phyloP scores from a whole-genome alignment of 2,329 filamentous ascomycete genomes.

The Aspergillus oerlinghausenensis region DNA sequence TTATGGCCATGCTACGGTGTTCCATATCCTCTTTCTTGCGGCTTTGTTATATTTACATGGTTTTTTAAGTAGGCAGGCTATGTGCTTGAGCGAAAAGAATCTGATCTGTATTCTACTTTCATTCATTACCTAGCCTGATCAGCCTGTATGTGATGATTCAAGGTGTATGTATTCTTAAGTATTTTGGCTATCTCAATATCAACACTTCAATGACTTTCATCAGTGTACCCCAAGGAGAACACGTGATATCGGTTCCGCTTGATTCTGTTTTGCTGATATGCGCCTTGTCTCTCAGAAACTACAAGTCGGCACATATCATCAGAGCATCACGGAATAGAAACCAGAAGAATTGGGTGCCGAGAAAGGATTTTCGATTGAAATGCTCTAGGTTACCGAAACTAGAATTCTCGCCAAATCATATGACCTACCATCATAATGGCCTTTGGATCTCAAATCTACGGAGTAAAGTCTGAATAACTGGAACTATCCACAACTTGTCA shows the following conservation, averaged over 20 bases:
- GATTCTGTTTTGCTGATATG: neutral
- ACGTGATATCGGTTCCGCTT: neutral
- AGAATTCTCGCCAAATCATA: neutral
- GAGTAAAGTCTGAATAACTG: neutral
- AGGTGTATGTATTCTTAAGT: neutral
- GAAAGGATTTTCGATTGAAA: neutral
- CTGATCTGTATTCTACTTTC: constrained; percentile 8
- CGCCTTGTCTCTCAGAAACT: neutral
- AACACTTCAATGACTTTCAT: neutral
- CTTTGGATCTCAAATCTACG: neutral
- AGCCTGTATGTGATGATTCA: neutral
- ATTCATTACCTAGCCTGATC: neutral
- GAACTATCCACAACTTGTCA: neutral
- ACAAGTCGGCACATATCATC: neutral
- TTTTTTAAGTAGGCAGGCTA: constrained; percentile 19
- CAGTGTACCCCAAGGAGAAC: neutral
- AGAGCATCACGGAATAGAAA: neutral
- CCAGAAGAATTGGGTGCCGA: neutral
- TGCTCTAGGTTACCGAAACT: neutral
- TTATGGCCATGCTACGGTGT: constrained; percentile 10
- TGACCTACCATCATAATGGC: neutral
- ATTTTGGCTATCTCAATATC: constrained; percentile 8
- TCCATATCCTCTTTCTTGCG: constrained; percentile 6
- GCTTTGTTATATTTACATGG: constrained; percentile 11
- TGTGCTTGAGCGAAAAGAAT: constrained; percentile 30